A percentile compares a stretch with the other conserved stretches of the same genome.
Evolutionary conservation across 352 stramenopile genomes (phyloP).

Genomic region (Phytophthora multivora): DNA sequence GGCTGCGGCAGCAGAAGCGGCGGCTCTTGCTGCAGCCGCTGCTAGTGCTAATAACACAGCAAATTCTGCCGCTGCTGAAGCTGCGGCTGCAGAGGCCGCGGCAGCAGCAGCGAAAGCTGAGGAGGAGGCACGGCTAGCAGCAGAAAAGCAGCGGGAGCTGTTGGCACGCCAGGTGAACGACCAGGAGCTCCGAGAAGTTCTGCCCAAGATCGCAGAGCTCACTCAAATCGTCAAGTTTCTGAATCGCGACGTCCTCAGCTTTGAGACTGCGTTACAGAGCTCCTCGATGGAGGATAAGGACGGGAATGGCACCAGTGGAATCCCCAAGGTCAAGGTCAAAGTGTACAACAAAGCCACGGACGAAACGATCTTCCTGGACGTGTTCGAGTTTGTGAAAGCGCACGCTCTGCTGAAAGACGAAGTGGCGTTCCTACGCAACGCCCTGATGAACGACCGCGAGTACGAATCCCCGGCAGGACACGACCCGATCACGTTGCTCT

Average conservation of each 20-base stretch:
- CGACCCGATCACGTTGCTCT: conserved; percentile 92
- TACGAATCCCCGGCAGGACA: conserved; percentile 87
- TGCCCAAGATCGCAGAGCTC: conserved; percentile 93
- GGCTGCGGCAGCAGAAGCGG: conserved; percentile 26
- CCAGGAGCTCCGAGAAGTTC: conserved; percentile 91
- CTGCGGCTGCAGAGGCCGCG: conserved; percentile 41
- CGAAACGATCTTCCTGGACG: conserved; percentile 92
- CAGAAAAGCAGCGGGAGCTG: conserved; percentile 67
- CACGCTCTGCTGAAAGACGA: conserved; percentile 86
- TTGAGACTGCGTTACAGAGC: conserved; percentile 91
- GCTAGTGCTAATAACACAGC: conserved; percentile 25
- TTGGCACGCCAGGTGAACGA: conserved; percentile 85
- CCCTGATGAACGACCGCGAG: conserved; percentile 86
- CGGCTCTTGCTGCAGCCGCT: conserved; percentile 36
- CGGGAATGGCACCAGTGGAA: conserved; percentile 32
- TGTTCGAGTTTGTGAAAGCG: conserved; percentile 93
- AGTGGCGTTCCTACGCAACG: conserved; percentile 91
- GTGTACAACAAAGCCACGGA: conserved; percentile 89
- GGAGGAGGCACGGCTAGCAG: conserved; percentile 30
- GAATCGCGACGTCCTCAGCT: conserved; percentile 91
- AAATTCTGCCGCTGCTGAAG: conserved; percentile 21
- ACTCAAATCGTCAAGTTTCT: conserved; percentile 92
- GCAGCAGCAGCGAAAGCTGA: conserved; percentile 45
- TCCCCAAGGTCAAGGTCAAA: conserved; percentile 92
- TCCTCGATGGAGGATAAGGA: conserved; percentile 52